Percentiles rank a stretch among this genome's conserved stretches.
Evolutionary conservation across 2,329 filamentous ascomycete species (phyloP).

Genomic region (Dothideomycetidae sp.): DNA sequence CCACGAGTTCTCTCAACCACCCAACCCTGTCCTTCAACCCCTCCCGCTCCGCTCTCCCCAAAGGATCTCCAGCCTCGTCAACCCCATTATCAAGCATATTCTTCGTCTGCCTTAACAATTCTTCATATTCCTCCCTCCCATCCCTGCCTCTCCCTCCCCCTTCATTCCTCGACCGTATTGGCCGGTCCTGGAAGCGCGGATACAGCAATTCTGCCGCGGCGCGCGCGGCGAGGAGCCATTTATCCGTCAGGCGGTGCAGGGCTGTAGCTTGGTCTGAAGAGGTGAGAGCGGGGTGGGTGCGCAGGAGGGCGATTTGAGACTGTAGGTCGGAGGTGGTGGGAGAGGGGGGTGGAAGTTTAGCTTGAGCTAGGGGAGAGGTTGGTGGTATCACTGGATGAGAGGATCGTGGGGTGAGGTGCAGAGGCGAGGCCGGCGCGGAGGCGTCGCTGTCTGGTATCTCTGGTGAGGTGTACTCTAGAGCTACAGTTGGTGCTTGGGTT

Average conservation of each 20-base stretch:
- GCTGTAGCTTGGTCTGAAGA: constrained; percentile 35
- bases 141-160: constrained; percentile 30
- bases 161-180: constrained; percentile 50
- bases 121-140: constrained; percentile 22
- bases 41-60: constrained; percentile 27
- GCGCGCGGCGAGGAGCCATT: constrained; percentile 48
- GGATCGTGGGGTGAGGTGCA: constrained; percentile 12
- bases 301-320: constrained; percentile 36
- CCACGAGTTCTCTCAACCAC: constrained; percentile 35
- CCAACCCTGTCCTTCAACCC: constrained; percentile 35
- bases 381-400: neutral
- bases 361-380: neutral
- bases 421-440: neutral
- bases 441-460: neutral
- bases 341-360: neutral
- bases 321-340: constrained; percentile 22
- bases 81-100: constrained; percentile 19
- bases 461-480: no score
- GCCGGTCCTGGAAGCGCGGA: constrained; percentile 42
- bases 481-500: neutral
- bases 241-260: constrained; percentile 40
- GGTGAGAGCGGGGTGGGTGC: constrained; percentile 41
- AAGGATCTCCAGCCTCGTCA: constrained; percentile 21
- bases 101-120: constrained; percentile 22
- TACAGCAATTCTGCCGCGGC: constrained; percentile 56